Evolutionary conservation across 352 stramenopile species (phyloP).

Genomic region (Pythium chondricola): DNA sequence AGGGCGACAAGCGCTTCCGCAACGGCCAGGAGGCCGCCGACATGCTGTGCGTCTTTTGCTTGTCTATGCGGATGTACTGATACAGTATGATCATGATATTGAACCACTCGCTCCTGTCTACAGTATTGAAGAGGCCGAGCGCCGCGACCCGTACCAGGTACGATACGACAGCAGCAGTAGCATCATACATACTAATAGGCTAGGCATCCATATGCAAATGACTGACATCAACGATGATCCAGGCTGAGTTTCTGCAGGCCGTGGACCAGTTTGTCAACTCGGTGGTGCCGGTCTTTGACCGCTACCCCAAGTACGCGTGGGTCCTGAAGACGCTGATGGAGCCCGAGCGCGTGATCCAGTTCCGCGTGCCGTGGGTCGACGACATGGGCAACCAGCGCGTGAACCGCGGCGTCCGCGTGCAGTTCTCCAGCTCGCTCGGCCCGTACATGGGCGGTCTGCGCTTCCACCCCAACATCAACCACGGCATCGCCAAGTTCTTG

Average conservation of each 20-base stretch:
- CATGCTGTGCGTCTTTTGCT: slow-evolving; percentile 69
- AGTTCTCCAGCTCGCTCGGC: slow-evolving; percentile 90
- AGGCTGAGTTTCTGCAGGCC: slow-evolving; percentile 57
- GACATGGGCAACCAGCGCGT: slow-evolving; percentile 93
- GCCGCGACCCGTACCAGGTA: slow-evolving; percentile 70
- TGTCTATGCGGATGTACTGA: background rate
- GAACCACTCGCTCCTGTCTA: background rate
- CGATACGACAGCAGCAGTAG: too few relatives aligned
- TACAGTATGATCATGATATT: background rate
- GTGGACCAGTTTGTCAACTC: slow-evolving; percentile 79
- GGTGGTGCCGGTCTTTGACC: slow-evolving; percentile 80
- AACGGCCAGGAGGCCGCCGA: slow-evolving; percentile 94
- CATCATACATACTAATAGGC: too few relatives aligned
- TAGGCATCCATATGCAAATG: too few relatives aligned
- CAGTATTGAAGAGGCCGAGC: slow-evolving; percentile 63
- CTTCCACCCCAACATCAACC: slow-evolving; percentile 90
- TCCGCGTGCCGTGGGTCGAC: slow-evolving; percentile 96
- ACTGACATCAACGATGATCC: too few relatives aligned
- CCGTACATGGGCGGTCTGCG: slow-evolving; percentile 96
- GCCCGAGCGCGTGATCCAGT: slow-evolving; percentile 93
- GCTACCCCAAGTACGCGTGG: slow-evolving; percentile 87
- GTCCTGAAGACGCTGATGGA: slow-evolving; percentile 94
- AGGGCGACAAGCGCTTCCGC: slow-evolving; percentile 94
- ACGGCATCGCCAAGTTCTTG: slow-evolving; percentile 86
- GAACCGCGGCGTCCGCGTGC: slow-evolving; percentile 96